Evolutionary conservation across 1,139 yeast species (phyloP), one percentile per base, ranked within the genome.

Genomic region (Suhomyces bribrorum): DNA sequence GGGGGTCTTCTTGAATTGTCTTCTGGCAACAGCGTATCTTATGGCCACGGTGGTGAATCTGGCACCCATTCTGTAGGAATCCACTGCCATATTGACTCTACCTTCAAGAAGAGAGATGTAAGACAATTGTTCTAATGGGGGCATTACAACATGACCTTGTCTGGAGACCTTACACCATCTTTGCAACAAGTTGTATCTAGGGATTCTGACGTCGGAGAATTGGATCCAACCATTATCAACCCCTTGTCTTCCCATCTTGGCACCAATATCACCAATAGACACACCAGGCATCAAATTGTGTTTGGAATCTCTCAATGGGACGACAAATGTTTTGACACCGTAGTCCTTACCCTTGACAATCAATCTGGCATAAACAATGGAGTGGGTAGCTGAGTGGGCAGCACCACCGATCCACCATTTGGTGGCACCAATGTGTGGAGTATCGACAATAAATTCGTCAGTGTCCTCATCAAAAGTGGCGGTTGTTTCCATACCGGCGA

Each of bases 361-460:
- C 52, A 89, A 74, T 53, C 96, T 76, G 23, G 96, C 96, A 57
- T 82, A 89, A 34, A 79, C 83, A 26, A 85, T 78, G 17, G 88
- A 71, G 64, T 89, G 96, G 33, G 92, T 86, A 7, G 96, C 85
- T 17, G 95, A 83, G 59, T 87, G 95, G 5, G 96, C 96, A 37
- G 96, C 96, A 57, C 97, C 97, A 38, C 96, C 97, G 56, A 89
- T 89, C 97, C 97, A 89, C 96, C 96, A 89, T 65, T 89, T 89
- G 43, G 96, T 87, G 27, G 96, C 96, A 38, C 92, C 89, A 46
- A 86, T 66, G 58, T 87, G 87, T 6, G 97, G 97, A 16, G 97
- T 89, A 60, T 86, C 80, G 49, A 89, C 81, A 38, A 77, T 62
- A 52, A 89, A 86, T 46, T 81, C 79, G 54, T 86, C 88, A 22